Conservation (phyloP, 225 moss, liverwort and hornwort genomes). For the Ulota crispa region DNA sequence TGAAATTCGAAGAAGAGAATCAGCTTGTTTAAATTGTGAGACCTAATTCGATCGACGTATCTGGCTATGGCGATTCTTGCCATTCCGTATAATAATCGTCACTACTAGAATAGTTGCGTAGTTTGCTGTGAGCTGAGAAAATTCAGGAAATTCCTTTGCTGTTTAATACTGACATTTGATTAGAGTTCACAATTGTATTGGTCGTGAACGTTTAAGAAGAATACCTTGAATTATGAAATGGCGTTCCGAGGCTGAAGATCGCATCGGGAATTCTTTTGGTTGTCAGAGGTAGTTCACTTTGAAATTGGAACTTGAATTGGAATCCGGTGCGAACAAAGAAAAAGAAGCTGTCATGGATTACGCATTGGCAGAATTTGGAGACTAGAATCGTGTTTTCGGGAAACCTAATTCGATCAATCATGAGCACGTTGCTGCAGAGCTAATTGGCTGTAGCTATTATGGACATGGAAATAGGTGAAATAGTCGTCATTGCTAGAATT, state of each 20-base stretch:
- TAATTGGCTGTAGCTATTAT: not conserved
- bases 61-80: not conserved
- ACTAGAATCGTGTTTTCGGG: not conserved
- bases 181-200: not conserved
- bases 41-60: slow-evolving; percentile 3
- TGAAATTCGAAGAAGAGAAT: not conserved
- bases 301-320: not conserved
- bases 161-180: not conserved
- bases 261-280: not conserved
- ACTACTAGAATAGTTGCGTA: not conserved
- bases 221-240: not conserved
- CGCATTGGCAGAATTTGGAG: not conserved
- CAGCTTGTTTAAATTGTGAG: not conserved
- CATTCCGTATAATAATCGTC: not conserved
- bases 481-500: slow-evolving; percentile 1
- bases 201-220: not conserved
- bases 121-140: not conserved
- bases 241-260: not conserved
- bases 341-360: not conserved
- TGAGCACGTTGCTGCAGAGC: not conserved
- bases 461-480: not conserved
- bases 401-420: not conserved
- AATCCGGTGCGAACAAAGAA: not conserved
- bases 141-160: not conserved
- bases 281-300: not conserved